Evolutionary conservation across 1,284 basidiomycete genomes (phyloP), one percentile per base, ranked within the genome.

Genomic region (Irpex sp.): DNA sequence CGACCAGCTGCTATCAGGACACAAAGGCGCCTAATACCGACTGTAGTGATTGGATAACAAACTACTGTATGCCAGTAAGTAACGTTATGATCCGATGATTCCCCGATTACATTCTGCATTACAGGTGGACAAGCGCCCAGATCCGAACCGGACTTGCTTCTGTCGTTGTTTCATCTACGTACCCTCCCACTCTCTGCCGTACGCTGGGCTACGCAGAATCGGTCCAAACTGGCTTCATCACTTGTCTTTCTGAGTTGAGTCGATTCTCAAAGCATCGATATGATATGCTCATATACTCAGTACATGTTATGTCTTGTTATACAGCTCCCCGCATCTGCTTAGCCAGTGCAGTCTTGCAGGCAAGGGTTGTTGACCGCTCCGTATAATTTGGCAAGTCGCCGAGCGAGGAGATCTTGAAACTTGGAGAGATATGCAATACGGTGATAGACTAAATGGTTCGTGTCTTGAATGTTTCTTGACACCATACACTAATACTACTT

Each of bases 401-500:
- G 26, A 26, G 26, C 26, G 26, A 26, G 26, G 26, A 26, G 26
- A 26, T 26, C 26, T 26, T 26, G 4, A 26, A 35, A 35, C 26
- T 15, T 33, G 1, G 33, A 1, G 33, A 11, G 36, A 26, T 1
- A 61, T 61, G 61, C 47, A 61, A 19, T 58, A 61, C 46, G 39
- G 55, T 7, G 19, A 61, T 17, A 13, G 56, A 50, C 26, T 61
- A 19, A 61, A 63, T 33, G 59, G 64, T 65, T 46, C 51, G 60
- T 59, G 9, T 26, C 53, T 19, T 5, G 15, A 33, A 33, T 49
- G 9, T 7, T 31, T 13, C n/a, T 3, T 31, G 26, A 21, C 13
- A 51, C 53, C 13, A 17, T 55, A 21, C 11, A 43, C 33, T 55
- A 1, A 55, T 55, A 35, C 39, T 15, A 13, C 26, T 33, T 33